Base-by-base conservation (phyloP, 176 grass and related monocot genomes). In the Cymbopogon citratus region DNA sequence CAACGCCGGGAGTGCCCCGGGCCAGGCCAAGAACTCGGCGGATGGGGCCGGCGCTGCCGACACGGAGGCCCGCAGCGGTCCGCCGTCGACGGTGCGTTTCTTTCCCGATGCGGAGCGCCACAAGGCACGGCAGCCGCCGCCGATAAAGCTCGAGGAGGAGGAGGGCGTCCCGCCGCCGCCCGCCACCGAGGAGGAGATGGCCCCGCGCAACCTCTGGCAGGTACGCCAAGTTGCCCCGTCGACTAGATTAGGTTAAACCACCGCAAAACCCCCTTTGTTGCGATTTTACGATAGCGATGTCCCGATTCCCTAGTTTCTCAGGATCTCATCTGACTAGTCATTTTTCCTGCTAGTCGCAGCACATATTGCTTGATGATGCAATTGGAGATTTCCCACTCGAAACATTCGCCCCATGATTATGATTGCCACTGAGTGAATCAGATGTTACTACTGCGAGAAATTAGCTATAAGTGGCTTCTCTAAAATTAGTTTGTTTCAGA, bases 101-200 rank as follows among this genome's bases (percentile, higher is more conserved):
- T 81, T 89, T 45, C 91, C 91, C 39, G 81, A 62, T 28, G 81
- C 84, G 39, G 72, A 39, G 73, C 83, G 73, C 27, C 66, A 76
- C 46, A 80, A 75, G 87, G 87, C 80, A 26, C 74, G 78, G 84
- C 81, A 80, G 77, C 25, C 87, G 19, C 71, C 87, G 76, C 77
- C 91, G 16, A 75, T 92, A 52, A 92, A 84, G 91, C 76, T 92
- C 59, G 87, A 92, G 44, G 74, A 68, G 64, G 91, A 92, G 43
- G 87, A 92, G 36, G 87, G 89, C 73, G 83, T 81, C 56, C 78
- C 87, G 44, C 78, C 78, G 34, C 87, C 87, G 34, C 73, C 78
- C 5, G 12, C 27, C 21, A 6, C 80, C 27, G 82, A 77, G 7
- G 87, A 92, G 43, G 76, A 87, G 40, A 92, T 76, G 87, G 81